Conservation (phyloP, 345 rosid species). For the Linum usitatissimum region DNA sequence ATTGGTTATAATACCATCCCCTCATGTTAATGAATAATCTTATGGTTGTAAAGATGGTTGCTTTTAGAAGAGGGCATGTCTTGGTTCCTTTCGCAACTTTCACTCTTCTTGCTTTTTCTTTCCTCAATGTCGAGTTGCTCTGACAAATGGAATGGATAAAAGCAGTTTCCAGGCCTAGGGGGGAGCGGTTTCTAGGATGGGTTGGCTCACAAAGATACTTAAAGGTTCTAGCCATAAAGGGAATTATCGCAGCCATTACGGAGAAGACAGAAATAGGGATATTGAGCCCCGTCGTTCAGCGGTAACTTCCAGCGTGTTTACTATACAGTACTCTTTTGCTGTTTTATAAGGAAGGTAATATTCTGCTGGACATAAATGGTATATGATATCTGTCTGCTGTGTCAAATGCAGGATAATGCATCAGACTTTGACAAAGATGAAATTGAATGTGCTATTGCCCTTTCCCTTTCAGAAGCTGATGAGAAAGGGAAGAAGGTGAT, state of each 20-base stretch:
- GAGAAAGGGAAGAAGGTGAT: conserved; percentile 63
- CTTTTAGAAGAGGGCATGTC: neutral
- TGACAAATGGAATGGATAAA: neutral
- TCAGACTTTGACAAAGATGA: conserved; percentile 78
- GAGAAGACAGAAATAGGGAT: conserved; percentile 36
- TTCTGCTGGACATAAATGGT: neutral
- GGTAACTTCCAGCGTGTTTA: conserved; percentile 27
- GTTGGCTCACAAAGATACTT: conserved; percentile 72
- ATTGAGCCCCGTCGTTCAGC: conserved; percentile 41
- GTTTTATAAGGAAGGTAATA: neutral
- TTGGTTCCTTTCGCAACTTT: conserved; percentile 1
- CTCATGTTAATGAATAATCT: neutral
- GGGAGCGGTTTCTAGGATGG: conserved; percentile 32
- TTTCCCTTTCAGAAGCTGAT: conserved; percentile 70
- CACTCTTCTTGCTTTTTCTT: neutral
- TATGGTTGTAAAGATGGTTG: neutral
- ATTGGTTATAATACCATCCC: neutral
- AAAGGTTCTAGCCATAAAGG: conserved; percentile 54
- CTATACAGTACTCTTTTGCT: neutral
- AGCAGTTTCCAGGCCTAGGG: neutral
- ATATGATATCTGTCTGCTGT: neutral
- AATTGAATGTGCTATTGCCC: conserved; percentile 66
- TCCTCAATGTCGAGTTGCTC: neutral
- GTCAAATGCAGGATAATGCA: conserved; percentile 48
- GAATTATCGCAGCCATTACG: conserved; percentile 38